Evolutionary conservation across 192 early-diverging fungal genomes (phyloP).

Genomic region (Coemansia sp.): DNA sequence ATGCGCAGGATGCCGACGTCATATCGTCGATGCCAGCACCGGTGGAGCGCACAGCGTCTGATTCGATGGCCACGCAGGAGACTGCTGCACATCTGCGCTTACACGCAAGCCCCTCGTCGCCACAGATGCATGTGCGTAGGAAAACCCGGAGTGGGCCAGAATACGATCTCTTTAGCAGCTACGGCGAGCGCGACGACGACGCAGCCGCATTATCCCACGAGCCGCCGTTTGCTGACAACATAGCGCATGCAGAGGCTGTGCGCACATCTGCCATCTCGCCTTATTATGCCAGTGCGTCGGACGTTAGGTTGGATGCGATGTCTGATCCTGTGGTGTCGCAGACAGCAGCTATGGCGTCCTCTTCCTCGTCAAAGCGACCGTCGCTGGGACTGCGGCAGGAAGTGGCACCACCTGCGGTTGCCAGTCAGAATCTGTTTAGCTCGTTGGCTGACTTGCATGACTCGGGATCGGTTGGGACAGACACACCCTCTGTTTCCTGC

Average conservation of each 20-base stretch:
- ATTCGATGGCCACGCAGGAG: constrained; percentile 25
- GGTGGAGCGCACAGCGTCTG: constrained; percentile 39
- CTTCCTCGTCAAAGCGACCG: constrained; percentile 32
- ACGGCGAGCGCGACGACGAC: constrained; percentile 31
- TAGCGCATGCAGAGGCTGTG: constrained; percentile 19
- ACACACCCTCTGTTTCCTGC: constrained; percentile 24
- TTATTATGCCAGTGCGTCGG: constrained; percentile 38
- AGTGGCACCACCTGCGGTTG: background rate
- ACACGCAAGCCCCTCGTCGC: constrained; percentile 52
- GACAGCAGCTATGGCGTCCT: background rate
- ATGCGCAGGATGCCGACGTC: constrained; percentile 16
- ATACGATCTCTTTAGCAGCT: background rate
- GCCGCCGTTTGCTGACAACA: constrained; percentile 19
- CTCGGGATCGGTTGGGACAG: background rate
- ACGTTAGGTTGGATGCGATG: constrained; percentile 37
- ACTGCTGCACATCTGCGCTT: constrained; percentile 15
- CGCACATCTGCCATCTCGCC: constrained; percentile 20
- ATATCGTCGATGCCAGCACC: constrained; percentile 15
- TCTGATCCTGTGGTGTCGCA: constrained; percentile 6
- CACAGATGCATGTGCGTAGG: constrained; percentile 23
- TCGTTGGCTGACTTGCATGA: constrained; percentile 10
- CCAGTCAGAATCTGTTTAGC: constrained; percentile 15
- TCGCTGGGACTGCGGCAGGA: constrained; percentile 46
- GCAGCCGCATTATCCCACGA: constrained; percentile 26
- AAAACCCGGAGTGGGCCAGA: constrained; percentile 10